These are phyloP conservation scores for Dictyostelium capitatum DNA, from an alignment of 78 protist genomes.

Conservation along the genomic window DNA sequence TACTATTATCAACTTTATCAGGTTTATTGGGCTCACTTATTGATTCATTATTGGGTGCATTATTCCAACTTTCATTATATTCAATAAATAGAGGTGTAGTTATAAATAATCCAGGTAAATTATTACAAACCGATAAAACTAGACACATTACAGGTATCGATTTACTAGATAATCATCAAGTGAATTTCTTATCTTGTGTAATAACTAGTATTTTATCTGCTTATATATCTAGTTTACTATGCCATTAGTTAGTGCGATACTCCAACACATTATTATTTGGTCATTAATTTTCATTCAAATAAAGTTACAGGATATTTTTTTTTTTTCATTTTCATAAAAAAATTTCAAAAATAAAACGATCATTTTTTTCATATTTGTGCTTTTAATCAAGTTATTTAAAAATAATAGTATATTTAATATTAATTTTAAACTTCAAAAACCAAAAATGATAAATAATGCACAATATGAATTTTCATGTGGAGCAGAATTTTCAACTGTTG, in stretches of 20 bases:
- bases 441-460: constrained; percentile 15
- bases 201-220: constrained; percentile 13
- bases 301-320: no score
- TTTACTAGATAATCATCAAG: constrained; percentile 73
- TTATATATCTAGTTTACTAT: no score
- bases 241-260: no score
- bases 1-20: constrained; percentile 44
- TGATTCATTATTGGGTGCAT: constrained; percentile 84
- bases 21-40: constrained; percentile 78
- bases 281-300: no score
- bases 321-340: no score
- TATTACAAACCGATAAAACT: not conserved
- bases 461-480: constrained; percentile 69
- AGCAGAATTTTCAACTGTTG: constrained; percentile 1
- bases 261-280: no score
- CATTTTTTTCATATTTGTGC: no score
- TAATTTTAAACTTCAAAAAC: no score
- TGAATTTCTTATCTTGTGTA: constrained; percentile 51
- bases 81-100: constrained; percentile 15
- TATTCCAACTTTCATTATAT: constrained; percentile 68
- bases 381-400: no score
- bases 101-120: not conserved
- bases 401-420: no score
- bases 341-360: no score
- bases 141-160: constrained; percentile 23